Evolutionary conservation across 2,329 filamentous ascomycete genomes (phyloP), one percentile per base, ranked within the genome.

Genomic region (Curvularia sp.): DNA sequence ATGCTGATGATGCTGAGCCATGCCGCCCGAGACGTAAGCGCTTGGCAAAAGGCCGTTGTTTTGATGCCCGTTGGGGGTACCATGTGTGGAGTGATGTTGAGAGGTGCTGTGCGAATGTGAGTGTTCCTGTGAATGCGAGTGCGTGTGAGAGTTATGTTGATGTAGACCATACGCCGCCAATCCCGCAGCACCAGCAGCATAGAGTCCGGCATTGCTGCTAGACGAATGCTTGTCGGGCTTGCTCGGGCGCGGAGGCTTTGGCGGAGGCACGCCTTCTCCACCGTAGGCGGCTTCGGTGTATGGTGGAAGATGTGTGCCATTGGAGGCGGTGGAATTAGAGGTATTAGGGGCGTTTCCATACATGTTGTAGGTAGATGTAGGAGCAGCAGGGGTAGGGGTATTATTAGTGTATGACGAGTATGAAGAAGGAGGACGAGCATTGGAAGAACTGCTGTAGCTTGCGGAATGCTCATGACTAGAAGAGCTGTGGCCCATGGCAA

Each of bases 1-100:
- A 56, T 84, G 84, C 51, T 82, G 82, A 63, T 85, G 84, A 45
- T 59, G 66, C 55, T 82, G 80, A 30, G 80, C 80, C 70, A 84
- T 78, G 10, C 74, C 73, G 19, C 74, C 74, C 23, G 68, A 60
- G 59, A 64, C 65, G 43, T 69, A 73, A 8, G 65, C 52, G 32
- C 67, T 71, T 7, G 67, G 60, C 12, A 53, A 52, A 18, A 52
- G 19, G 21, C 64, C 70, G 49, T 69, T 62, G 7, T 59, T 58
- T 5, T 67, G 63, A 9, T 69, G 67, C 15, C 66, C 69, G 7
- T 70, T 70, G 30, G 74, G 73, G 8, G 67, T 65, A 4, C 71
- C 72, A 28, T 72, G 69, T 57, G 74, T 68, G 7, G 72, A 64
- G 65, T 68, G 60, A 66, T 66, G 56, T 53, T 65, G 65, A 59